A percentile compares a stretch with the other conserved stretches of the same genome.
Evolutionary conservation across 2,329 filamentous ascomycete species (phyloP).

Genomic region (Penicillium sp.): DNA sequence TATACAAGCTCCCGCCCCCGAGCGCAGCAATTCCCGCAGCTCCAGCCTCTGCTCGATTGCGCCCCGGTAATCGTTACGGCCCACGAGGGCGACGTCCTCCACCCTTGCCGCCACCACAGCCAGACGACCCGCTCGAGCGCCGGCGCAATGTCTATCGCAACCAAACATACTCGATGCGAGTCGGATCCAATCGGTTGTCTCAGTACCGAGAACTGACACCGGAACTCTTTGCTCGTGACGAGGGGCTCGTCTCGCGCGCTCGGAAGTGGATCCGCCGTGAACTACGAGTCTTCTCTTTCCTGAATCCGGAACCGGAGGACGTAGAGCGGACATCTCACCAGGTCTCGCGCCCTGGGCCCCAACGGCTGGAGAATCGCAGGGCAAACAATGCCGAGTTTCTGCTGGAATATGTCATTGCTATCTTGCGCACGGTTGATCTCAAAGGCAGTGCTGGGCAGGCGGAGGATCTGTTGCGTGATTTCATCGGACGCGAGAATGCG

Average conservation of each 20-base stretch:
- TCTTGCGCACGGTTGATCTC: constrained; percentile 72
- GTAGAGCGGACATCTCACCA: constrained; percentile 11
- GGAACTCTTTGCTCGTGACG: constrained; percentile 53
- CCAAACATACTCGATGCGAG: constrained; percentile 66
- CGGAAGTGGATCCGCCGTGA: constrained; percentile 76
- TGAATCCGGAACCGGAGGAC: constrained; percentile 39
- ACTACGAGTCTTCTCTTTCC: constrained; percentile 69
- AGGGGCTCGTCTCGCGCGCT: constrained; percentile 64
- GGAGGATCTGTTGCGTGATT: constrained; percentile 69
- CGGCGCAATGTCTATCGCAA: constrained; percentile 66
- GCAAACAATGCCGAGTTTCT: constrained; percentile 71
- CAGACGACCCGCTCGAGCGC: constrained; percentile 44
- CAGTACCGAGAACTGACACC: constrained; percentile 67
- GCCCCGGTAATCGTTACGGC: constrained; percentile 7
- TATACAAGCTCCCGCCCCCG: constrained; percentile 46
- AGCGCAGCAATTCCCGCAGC: constrained; percentile 12
- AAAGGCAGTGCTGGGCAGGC: constrained; percentile 70
- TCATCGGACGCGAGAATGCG: constrained; percentile 65
- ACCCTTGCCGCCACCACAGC: constrained; percentile 25
- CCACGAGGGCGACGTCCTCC: constrained; percentile 17
- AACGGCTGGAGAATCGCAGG: constrained; percentile 37
- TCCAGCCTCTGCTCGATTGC: constrained; percentile 1
- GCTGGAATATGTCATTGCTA: constrained; percentile 74
- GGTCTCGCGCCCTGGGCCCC: constrained; percentile 23
- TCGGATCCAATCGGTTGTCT: constrained; percentile 72